Evolutionary conservation across 2,329 filamentous ascomycete genomes (phyloP).

Genomic region (Cyclaneusma minus): DNA sequence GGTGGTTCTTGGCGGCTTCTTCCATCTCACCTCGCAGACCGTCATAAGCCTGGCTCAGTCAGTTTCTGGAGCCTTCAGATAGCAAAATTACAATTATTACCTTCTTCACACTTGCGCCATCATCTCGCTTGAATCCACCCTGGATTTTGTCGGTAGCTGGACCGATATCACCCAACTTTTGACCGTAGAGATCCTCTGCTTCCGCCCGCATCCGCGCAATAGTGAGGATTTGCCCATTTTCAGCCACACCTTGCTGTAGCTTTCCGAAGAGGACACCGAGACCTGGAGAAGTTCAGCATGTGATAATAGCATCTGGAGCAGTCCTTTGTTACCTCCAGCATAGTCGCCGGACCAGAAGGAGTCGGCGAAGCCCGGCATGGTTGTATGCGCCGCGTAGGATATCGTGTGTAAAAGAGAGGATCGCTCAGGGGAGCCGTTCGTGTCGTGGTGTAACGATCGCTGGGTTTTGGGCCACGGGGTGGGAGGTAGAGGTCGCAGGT

Average conservation of each 20-base stretch:
- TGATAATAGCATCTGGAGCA: background rate
- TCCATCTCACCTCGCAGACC: conserved; percentile 87
- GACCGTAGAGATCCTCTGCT: conserved; percentile 80
- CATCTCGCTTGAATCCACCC: conserved; percentile 77
- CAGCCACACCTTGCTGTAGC: conserved; percentile 86
- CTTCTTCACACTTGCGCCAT: conserved; percentile 92
- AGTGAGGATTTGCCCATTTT: conserved; percentile 87
- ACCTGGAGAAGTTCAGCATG: conserved; percentile 26
- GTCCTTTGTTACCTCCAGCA: conserved; percentile 55
- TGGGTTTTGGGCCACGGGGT: too few species aligned
- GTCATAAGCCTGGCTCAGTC: conserved; percentile 61
- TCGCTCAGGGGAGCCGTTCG: too few species aligned
- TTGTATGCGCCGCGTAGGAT: conserved; percentile 15
- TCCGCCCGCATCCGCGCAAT: conserved; percentile 90
- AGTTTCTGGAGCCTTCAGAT: conserved; percentile 14
- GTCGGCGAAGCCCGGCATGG: conserved; percentile 80
- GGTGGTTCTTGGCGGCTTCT: conserved; percentile 76
- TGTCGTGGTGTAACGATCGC: too few species aligned
- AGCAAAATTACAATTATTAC: too few species aligned
- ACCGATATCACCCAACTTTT: conserved; percentile 66
- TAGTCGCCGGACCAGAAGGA: conserved; percentile 98
- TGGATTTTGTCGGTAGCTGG: conserved; percentile 66
- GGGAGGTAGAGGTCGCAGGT: too few species aligned
- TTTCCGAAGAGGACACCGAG: conserved; percentile 91
- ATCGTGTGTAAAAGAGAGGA: conserved; percentile 2